Evolutionary conservation across 257 asterid species (phyloP), one percentile per base, ranked within the genome.

Genomic region (Solanum bulbocastanum): DNA sequence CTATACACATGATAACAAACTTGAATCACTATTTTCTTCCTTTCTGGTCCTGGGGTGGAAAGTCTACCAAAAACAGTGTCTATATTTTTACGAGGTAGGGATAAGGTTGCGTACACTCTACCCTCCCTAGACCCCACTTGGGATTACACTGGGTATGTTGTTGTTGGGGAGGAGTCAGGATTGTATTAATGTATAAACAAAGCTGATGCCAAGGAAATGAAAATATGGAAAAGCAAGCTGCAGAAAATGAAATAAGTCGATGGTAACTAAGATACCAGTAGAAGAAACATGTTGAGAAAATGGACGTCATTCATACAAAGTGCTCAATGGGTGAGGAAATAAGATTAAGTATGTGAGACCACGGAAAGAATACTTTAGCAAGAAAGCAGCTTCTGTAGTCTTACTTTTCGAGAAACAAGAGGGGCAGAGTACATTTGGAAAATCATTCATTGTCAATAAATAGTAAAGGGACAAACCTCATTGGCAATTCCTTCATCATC

Each of bases 401-500:
- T 79, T 44, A 79, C 6, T 42, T 79, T 44, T 44, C 3, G 5
- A 16, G 16, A 79, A 79, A 42, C 62, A 79, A 8, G 39, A 44
- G 16, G 62, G 25, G 25, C 25, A 78, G 8, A 42, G 84, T 78
- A 14, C 42, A 39, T 66, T 30, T 78, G 84, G 65, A 27, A 78
- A 73, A n/a, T 7, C 6, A 49, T 27, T 81, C 20, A 82, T 49
- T 32, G 18, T 49, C 85, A 82, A 32, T 20, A 56, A 69, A 86
- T 82, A 42, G 83, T 12, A n/a, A 32, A 30, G 35, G 39, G 60
- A 66, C 84, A 46, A 68, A 94, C 98, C 99, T 96, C 98, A 10
- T 94, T 95, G 33, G 97, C 94, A 27, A 94, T 91, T 88, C 98
- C 99, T 90, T 96, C 98, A n/a, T 96, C 99, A 74, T 96, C 98